Evolutionary conservation across 371 early-diverging fungal genomes (phyloP).

Genomic region (Lichtheimia ramosa): DNA sequence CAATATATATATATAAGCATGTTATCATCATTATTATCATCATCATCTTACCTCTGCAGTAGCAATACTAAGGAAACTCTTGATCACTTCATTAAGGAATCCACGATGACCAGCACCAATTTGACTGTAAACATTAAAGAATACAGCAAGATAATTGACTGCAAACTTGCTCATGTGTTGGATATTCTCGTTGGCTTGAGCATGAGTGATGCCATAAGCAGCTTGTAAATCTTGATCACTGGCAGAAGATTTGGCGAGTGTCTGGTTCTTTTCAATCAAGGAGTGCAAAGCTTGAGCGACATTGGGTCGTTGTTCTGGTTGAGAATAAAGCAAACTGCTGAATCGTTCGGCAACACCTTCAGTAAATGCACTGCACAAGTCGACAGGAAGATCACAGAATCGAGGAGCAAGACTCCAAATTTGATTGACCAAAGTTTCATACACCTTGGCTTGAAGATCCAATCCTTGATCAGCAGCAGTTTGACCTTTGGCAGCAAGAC

Average conservation of each 20-base stretch:
- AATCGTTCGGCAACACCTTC: conserved; percentile 70
- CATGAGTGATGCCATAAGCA: conserved; percentile 55
- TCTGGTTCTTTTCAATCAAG: conserved; percentile 71
- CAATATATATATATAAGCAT: background rate
- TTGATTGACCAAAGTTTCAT: conserved; percentile 85
- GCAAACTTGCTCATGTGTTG: conserved; percentile 66
- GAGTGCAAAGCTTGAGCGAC: conserved; percentile 76
- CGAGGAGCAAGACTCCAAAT: conserved; percentile 89
- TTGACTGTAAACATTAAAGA: conserved; percentile 81
- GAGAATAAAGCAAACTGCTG: conserved; percentile 63
- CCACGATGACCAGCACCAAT: conserved; percentile 68
- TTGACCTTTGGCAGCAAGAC: conserved; percentile 66
- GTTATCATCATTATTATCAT: background rate
- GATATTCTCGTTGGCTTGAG: conserved; percentile 60
- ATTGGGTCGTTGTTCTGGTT: conserved; percentile 78
- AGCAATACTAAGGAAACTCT: conserved; percentile 64
- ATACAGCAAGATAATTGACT: conserved; percentile 75
- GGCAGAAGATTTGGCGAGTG: conserved; percentile 44
- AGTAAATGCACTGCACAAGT: conserved; percentile 62
- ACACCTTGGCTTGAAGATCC: conserved; percentile 87
- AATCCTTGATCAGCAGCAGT: conserved; percentile 62
- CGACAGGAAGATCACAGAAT: conserved; percentile 82
- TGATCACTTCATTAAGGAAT: conserved; percentile 73
- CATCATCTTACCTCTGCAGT: conserved; percentile 35
- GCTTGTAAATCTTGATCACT: conserved; percentile 54